Conservation (phyloP, 2,329 filamentous ascomycete genomes). For the Fusarium solani-melongenae region DNA sequence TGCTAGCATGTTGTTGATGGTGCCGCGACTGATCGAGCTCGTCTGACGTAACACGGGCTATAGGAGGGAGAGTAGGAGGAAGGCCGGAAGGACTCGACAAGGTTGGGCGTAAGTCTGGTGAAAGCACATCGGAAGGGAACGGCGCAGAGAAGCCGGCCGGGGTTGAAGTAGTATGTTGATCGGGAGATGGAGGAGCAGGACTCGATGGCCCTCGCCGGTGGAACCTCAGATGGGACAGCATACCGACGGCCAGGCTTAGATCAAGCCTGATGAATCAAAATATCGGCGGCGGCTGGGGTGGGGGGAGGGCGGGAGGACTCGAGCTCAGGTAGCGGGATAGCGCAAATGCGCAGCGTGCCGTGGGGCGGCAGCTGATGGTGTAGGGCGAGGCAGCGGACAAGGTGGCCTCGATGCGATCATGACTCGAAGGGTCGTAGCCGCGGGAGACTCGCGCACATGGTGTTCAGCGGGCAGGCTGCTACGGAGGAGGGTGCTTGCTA, state of each 20-base stretch:
- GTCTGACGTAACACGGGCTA: constrained; percentile 59
- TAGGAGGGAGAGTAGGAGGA: constrained; percentile 63
- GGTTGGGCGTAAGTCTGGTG: constrained; percentile 49
- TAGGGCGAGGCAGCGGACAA: constrained; percentile 31
- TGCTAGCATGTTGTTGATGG: constrained; percentile 40
- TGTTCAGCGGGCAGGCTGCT: constrained; percentile 24
- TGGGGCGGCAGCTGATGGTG: constrained; percentile 34
- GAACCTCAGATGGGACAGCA: constrained; percentile 68
- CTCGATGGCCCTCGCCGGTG: constrained; percentile 67
- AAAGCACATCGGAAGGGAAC: constrained; percentile 53
- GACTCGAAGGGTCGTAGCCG: constrained; percentile 40
- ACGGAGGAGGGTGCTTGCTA: constrained; percentile 14
- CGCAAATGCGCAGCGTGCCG: constrained; percentile 30
- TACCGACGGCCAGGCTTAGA: constrained; percentile 43
- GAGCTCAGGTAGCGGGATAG: constrained; percentile 30
- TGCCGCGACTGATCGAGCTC: constrained; percentile 45
- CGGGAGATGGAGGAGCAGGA: constrained; percentile 64
- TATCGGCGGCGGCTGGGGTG: constrained; percentile 31
- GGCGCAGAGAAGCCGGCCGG: constrained; percentile 53
- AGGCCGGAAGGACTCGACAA: constrained; percentile 51
- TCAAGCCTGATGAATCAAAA: constrained; percentile 37
- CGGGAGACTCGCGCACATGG: constrained; percentile 39
- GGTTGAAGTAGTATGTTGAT: constrained; percentile 57
- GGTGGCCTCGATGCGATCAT: constrained; percentile 41
- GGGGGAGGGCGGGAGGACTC: constrained; percentile 25